These are phyloP conservation scores for Phytopythium montanum DNA, from an alignment of 352 stramenopile genomes.

Conservation along the genomic window DNA sequence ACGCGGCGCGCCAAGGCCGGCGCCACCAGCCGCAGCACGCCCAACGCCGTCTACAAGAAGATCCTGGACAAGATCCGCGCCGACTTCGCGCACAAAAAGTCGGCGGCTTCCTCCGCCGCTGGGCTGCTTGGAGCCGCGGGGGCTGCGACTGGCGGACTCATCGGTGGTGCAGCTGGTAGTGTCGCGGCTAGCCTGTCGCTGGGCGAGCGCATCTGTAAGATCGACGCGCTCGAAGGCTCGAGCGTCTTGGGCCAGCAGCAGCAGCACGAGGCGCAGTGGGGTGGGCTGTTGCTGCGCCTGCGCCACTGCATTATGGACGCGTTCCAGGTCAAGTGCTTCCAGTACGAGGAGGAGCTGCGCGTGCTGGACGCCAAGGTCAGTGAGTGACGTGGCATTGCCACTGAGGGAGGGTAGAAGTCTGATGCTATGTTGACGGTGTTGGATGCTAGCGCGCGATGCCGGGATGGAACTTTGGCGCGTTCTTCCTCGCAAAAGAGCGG, in stretches of 20 bases:
- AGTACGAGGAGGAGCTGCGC: constrained; percentile 75
- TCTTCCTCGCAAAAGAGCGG: constrained; percentile 75
- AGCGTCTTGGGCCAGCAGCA: constrained; percentile 71
- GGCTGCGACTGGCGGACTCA: constrained; percentile 1
- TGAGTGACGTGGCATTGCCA: too few species aligned
- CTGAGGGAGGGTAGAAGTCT: neutral
- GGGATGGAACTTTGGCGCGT: constrained; percentile 75
- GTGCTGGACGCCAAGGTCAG: constrained; percentile 58
- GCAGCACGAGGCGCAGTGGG: constrained; percentile 80
- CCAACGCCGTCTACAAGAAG: constrained; percentile 65
- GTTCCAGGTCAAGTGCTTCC: constrained; percentile 71
- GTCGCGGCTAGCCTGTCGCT: constrained; percentile 9
- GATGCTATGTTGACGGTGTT: neutral
- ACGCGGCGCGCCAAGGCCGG: constrained; percentile 54
- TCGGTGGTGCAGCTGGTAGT: constrained; percentile 2
- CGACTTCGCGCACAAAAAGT: constrained; percentile 58
- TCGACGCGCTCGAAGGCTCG: constrained; percentile 70
- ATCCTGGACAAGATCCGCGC: constrained; percentile 68
- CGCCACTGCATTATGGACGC: constrained; percentile 80
- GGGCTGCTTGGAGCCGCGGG: constrained; percentile 1
- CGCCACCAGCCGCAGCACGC: constrained; percentile 16
- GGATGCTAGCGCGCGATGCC: constrained; percentile 25
- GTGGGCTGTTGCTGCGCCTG: constrained; percentile 61
- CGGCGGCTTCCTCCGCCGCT: constrained; percentile 5
- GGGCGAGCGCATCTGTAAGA: constrained; percentile 76